These are phyloP conservation scores for Venturia asperata DNA, from an alignment of 2,329 filamentous ascomycete genomes.

Conservation along the genomic window DNA sequence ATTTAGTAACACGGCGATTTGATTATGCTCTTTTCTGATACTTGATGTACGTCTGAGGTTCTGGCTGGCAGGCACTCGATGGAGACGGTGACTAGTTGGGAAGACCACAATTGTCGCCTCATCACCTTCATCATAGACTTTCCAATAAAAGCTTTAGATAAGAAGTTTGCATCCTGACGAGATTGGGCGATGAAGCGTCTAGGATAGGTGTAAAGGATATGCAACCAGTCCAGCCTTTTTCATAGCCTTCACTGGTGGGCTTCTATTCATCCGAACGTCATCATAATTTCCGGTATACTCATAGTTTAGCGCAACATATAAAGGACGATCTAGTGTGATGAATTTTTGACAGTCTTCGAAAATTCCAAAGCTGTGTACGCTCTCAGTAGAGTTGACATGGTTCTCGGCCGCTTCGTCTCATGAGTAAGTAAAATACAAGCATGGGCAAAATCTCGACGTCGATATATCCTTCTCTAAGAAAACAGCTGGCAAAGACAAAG, in stretches of 20 bases:
- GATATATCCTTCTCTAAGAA: no score
- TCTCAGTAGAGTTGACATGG: no score
- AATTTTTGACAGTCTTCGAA: no score
- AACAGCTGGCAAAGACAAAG: no score
- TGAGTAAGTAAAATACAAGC: no score
- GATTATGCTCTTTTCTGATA: not conserved
- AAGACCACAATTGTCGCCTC: not conserved
- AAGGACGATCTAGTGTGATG: no score
- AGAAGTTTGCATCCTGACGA: not conserved
- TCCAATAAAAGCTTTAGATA: slow-evolving; percentile 1
- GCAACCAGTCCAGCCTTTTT: not conserved
- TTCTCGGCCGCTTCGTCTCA: no score
- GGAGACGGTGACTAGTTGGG: not conserved
- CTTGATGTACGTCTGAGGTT: not conserved
- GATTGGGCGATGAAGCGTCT: not conserved
- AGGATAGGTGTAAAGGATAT: not conserved
- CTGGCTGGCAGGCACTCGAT: not conserved
- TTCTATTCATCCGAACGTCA: not conserved
- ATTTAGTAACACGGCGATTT: not conserved
- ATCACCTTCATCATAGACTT: slow-evolving; percentile 6
- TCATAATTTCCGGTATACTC: not conserved
- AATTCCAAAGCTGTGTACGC: no score
- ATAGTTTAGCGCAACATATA: no score
- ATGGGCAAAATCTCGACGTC: no score
- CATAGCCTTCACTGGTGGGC: not conserved